Conservation (phyloP, 2,329 filamentous ascomycete species). For the Penicillium sp. region DNA sequence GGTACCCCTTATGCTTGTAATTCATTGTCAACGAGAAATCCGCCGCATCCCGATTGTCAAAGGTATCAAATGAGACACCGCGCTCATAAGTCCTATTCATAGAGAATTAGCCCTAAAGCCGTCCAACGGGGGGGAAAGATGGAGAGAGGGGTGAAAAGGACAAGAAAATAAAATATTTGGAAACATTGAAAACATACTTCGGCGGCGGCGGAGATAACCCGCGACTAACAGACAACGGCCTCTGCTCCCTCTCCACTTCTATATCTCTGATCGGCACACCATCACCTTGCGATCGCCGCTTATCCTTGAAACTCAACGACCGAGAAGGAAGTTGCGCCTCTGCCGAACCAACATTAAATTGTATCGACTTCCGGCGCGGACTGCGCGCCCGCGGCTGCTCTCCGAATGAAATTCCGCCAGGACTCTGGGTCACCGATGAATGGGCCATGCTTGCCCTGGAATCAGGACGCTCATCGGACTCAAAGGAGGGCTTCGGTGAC, state of each 20-base stretch:
- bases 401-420: conserved; percentile 22
- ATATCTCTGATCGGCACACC: conserved; percentile 13
- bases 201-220: conserved; percentile 43
- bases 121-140: neutral
- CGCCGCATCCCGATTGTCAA: conserved; percentile 64
- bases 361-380: conserved; percentile 38
- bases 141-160: neutral
- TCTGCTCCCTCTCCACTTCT: conserved; percentile 27
- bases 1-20: conserved; percentile 82
- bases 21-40: conserved; percentile 80
- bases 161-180: neutral
- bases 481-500: conserved; percentile 21
- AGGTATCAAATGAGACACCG: conserved; percentile 74
- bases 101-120: neutral
- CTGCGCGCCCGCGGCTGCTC: conserved; percentile 24
- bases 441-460: conserved; percentile 12
- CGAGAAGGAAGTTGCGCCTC: conserved; percentile 31
- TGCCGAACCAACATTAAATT: conserved; percentile 36
- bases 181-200: conserved; percentile 31
- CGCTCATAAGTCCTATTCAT: conserved; percentile 59
- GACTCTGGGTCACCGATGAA: conserved; percentile 17
- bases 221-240: conserved; percentile 25
- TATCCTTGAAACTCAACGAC: conserved; percentile 27
- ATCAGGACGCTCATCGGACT: conserved; percentile 17
- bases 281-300: conserved; percentile 25